Conservation (phyloP, 202 grass and related monocot genomes). For the Brachypodium distachyon region DNA sequence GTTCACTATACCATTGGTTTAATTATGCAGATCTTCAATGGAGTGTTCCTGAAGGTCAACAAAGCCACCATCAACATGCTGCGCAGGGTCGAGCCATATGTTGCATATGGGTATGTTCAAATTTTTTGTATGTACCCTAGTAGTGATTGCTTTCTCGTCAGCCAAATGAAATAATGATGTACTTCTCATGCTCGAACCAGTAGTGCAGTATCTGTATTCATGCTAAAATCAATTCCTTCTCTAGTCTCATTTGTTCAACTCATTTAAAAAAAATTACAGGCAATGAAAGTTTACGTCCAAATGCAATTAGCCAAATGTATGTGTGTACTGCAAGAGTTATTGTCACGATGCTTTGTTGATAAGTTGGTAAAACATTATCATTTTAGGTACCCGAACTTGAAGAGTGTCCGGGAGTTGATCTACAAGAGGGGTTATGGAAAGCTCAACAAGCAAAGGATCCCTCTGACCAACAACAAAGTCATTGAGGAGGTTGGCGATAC, state of each 20-base stretch:
- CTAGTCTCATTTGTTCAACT: not conserved
- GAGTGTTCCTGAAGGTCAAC: slow-evolving; percentile 93
- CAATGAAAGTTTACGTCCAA: not conserved
- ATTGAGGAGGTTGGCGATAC: too few species aligned
- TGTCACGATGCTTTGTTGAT: not conserved
- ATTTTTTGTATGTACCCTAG: too few species aligned
- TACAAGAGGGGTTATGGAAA: slow-evolving; percentile 43
- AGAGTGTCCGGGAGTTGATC: slow-evolving; percentile 75
- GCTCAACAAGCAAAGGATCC: too few species aligned
- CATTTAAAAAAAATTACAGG: not conserved
- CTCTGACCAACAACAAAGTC: too few species aligned
- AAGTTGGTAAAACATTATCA: not conserved
- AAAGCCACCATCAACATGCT: slow-evolving; percentile 92
- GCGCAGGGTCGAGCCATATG: slow-evolving; percentile 91
- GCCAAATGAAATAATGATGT: too few species aligned
- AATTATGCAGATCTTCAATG: slow-evolving; percentile 35
- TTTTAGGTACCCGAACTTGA: slow-evolving; percentile 64
- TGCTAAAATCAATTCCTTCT: not conserved
- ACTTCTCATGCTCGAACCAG: not conserved
- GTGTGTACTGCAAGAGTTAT: not conserved
- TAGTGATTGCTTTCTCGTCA: not conserved
- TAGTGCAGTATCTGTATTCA: not conserved
- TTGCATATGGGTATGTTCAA: slow-evolving; percentile 70
- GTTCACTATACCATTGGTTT: not conserved
- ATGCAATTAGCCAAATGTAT: not conserved